Conservation (phyloP, 352 stramenopile genomes). For the Phytophthora idaei region DNA sequence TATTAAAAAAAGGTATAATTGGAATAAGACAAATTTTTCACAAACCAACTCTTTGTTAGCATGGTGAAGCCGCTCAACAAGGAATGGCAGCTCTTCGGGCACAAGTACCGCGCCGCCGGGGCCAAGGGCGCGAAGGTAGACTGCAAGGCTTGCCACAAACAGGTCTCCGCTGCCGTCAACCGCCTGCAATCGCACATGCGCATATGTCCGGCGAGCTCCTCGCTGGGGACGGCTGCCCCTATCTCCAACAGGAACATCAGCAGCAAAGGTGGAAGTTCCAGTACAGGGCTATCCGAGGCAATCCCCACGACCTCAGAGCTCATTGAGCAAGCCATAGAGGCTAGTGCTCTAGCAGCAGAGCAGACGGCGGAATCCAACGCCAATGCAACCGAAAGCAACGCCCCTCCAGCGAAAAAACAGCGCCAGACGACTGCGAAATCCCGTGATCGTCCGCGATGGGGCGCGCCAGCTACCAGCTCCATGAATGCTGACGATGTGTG, state of each 20-base stretch:
- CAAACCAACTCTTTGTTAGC: neutral
- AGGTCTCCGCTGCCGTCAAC: slow-evolving; percentile 64
- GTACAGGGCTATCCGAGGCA: neutral
- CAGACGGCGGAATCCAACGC: slow-evolving; percentile 1
- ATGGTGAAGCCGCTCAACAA: slow-evolving; percentile 73
- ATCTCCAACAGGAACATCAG: neutral
- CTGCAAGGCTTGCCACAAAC: slow-evolving; percentile 68
- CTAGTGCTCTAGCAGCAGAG: neutral
- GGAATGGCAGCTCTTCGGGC: slow-evolving; percentile 73
- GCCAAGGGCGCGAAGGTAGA: slow-evolving; percentile 70
- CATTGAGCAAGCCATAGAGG: slow-evolving; percentile 11
- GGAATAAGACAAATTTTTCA: neutral
- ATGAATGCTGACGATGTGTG: slow-evolving; percentile 35
- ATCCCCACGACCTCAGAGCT: slow-evolving; percentile 18
- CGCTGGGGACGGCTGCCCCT: slow-evolving; percentile 6
- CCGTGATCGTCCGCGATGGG: slow-evolving; percentile 4
- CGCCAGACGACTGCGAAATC: slow-evolving; percentile 12
- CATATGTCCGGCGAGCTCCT: slow-evolving; percentile 48
- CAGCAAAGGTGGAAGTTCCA: slow-evolving; percentile 1
- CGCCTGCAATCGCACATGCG: slow-evolving; percentile 72
- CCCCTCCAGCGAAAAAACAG: slow-evolving; percentile 32
- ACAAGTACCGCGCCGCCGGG: slow-evolving; percentile 54
- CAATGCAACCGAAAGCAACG: slow-evolving; percentile 4
- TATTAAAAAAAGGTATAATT: too few relatives aligned
- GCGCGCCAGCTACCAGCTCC: neutral